Evolutionary conservation across 768 basidiomycete genomes (phyloP).

Genomic region (Suillus fuscotomentosus): DNA sequence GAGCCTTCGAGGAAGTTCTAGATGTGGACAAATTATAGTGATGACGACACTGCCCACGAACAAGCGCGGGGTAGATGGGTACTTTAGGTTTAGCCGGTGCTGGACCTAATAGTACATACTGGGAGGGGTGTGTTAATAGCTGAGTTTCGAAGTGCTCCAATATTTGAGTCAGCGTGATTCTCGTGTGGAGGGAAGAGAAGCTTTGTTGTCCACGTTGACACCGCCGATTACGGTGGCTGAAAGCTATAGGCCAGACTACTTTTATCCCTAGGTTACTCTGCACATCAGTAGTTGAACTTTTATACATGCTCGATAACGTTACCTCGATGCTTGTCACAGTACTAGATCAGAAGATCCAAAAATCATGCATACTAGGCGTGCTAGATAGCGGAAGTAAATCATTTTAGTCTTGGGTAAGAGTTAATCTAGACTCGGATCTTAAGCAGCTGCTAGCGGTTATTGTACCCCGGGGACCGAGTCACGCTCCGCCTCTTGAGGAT

Average conservation of each 20-base stretch:
- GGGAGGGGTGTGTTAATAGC: not conserved
- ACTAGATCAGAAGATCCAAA: too few relatives aligned
- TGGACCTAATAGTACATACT: not conserved
- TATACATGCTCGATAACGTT: too few relatives aligned
- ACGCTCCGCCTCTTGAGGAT: too few relatives aligned
- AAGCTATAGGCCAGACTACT: not conserved
- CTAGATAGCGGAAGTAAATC: too few relatives aligned
- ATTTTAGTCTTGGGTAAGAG: too few relatives aligned
- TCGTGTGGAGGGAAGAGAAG: not conserved
- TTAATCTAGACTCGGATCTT: not conserved
- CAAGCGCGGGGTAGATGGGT: not conserved
- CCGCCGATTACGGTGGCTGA: not conserved
- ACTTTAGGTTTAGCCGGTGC: not conserved
- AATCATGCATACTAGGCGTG: too few relatives aligned
- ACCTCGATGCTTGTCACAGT: too few relatives aligned
- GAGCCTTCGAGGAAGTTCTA: not conserved
- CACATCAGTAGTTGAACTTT: too few relatives aligned
- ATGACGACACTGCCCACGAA: too few relatives aligned
- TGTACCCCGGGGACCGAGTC: not conserved
- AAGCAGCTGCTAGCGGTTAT: not conserved
- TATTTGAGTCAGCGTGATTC: not conserved
- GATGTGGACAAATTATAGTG: not conserved
- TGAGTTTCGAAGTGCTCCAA: not conserved
- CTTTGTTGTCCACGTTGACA: not conserved
- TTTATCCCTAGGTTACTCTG: not conserved